phyloP scores from a whole-genome alignment of 2,329 filamentous ascomycete genomes.

The Fusarium domesticum region DNA sequence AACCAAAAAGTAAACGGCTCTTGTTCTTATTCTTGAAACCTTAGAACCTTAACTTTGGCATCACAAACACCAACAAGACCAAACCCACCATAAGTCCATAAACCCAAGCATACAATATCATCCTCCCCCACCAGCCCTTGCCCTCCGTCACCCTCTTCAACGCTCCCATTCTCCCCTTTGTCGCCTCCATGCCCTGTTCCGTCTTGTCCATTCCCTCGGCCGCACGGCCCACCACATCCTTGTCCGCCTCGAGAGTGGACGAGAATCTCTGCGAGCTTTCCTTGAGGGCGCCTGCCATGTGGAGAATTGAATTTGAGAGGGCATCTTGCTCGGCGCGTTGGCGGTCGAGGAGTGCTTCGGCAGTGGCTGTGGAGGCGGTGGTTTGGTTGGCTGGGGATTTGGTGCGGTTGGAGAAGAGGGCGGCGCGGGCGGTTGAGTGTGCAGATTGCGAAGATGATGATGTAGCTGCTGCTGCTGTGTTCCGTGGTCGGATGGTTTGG shows the following conservation, averaged over 20 bases:
- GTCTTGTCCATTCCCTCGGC: slow-evolving; percentile 75
- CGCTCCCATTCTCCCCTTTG: slow-evolving; percentile 72
- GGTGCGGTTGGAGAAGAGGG: slow-evolving; percentile 44
- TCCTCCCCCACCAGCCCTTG: slow-evolving; percentile 78
- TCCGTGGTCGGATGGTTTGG: slow-evolving; percentile 36
- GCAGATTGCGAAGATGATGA: slow-evolving; percentile 23
- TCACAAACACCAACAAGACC: slow-evolving; percentile 75
- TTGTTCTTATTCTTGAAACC: background rate
- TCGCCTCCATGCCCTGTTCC: slow-evolving; percentile 70
- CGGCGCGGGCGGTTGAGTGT: slow-evolving; percentile 40
- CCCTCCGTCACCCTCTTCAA: slow-evolving; percentile 81
- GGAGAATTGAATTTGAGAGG: slow-evolving; percentile 76
- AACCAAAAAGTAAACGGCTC: background rate
- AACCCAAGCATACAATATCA: slow-evolving; percentile 82
- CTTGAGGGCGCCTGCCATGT: slow-evolving; percentile 76
- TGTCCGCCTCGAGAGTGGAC: slow-evolving; percentile 66
- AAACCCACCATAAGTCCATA: slow-evolving; percentile 76
- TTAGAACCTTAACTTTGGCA: slow-evolving; percentile 84
- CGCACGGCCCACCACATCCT: slow-evolving; percentile 68
- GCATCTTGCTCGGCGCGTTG: slow-evolving; percentile 80
- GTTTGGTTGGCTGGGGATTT: slow-evolving; percentile 36
- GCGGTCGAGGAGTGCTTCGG: slow-evolving; percentile 71
- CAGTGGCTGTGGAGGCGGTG: slow-evolving; percentile 49
- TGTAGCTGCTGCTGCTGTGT: slow-evolving; percentile 17
- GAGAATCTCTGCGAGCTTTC: slow-evolving; percentile 70